These are phyloP conservation scores for Lasiodiplodia sp. DNA, from an alignment of 2,329 filamentous ascomycete species.

Conservation along the genomic window DNA sequence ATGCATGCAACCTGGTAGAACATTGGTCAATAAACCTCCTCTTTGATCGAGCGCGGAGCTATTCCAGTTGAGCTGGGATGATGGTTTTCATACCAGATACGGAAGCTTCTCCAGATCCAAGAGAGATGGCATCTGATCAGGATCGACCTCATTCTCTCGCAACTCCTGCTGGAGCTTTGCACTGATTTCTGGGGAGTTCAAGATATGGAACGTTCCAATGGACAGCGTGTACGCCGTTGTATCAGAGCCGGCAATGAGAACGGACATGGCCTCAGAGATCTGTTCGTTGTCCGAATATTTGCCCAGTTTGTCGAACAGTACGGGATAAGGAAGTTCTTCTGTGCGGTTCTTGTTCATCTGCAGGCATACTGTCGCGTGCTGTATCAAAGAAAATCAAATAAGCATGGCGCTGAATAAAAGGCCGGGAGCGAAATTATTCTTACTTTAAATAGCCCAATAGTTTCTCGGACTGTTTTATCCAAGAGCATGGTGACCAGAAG, in stretches of 20 bases:
- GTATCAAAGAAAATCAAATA: background rate
- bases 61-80: background rate
- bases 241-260: conserved; percentile 2
- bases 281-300: background rate
- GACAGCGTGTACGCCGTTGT: background rate
- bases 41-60: too few relatives aligned
- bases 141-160: background rate
- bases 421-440: background rate
- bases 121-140: background rate
- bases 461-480: background rate
- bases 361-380: background rate
- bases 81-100: background rate
- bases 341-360: background rate
- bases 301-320: background rate
- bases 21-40: too few relatives aligned
- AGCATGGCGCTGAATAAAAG: background rate
- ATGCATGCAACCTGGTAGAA: background rate
- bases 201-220: background rate
- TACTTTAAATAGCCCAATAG: background rate
- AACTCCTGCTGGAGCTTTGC: background rate
- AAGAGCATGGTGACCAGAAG: background rate
- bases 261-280: background rate
- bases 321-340: background rate
- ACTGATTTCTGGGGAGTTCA: background rate
- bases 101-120: background rate